Conservation (phyloP, 202 grass and related monocot species). For the Eragrostis tef region DNA sequence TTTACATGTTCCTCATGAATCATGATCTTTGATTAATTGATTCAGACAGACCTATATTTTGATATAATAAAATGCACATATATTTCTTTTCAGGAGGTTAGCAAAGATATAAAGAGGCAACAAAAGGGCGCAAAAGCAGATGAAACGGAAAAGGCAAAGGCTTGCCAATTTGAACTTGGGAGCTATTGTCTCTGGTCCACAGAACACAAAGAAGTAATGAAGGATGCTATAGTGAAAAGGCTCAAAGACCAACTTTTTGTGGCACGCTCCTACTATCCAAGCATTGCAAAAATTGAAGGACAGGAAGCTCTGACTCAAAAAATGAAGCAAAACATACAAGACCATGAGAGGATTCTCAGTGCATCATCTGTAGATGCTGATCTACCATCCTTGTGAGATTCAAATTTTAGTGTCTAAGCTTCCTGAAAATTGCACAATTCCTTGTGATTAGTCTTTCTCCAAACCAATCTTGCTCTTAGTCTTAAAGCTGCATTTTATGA, state of each 20-base stretch:
- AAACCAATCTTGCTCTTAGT: conserved; percentile 24
- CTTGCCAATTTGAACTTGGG: conserved; percentile 87
- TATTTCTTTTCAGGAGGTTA: conserved; percentile 56
- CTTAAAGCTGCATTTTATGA: conserved; percentile 29
- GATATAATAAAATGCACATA: conserved; percentile 15
- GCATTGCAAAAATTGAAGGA: conserved; percentile 80
- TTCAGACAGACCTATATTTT: conserved; percentile 25
- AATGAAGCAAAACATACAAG: conserved; percentile 92
- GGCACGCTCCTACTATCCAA: conserved; percentile 86
- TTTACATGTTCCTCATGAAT: background rate
- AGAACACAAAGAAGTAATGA: conserved; percentile 80
- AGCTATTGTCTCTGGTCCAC: conserved; percentile 93
- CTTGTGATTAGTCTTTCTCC: conserved; percentile 30
- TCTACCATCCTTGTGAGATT: conserved; percentile 75
- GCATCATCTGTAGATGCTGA: conserved; percentile 74
- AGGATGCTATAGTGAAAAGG: conserved; percentile 70
- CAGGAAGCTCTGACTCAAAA: conserved; percentile 65
- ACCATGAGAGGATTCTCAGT: conserved; percentile 85
- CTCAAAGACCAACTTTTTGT: conserved; percentile 92
- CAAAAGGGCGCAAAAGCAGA: conserved; percentile 51
- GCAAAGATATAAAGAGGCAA: conserved; percentile 33
- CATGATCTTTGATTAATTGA: too few relatives aligned
- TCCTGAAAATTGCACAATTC: conserved; percentile 7
- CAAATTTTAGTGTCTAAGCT: conserved; percentile 27
- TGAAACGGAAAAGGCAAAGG: conserved; percentile 55